Evolutionary conservation across 2,329 filamentous ascomycete species (phyloP).

Genomic region (Hawksworthiomyces lignivorus): DNA sequence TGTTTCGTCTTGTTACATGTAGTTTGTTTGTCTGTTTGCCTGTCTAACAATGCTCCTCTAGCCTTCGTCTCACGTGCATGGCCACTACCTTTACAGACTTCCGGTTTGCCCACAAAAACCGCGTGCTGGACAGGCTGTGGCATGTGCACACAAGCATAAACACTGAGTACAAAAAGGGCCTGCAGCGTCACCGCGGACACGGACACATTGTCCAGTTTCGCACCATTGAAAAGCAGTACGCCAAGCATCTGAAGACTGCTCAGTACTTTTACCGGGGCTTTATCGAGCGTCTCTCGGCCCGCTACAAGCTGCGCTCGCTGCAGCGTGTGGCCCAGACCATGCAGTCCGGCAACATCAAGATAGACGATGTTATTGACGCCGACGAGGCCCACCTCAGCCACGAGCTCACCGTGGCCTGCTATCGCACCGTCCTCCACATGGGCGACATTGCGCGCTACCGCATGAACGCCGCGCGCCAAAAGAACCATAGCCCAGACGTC

Average conservation of each 20-base stretch:
- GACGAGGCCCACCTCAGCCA: constrained; percentile 43
- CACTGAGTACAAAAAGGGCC: constrained; percentile 63
- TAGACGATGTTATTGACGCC: constrained; percentile 35
- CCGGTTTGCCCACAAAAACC: constrained; percentile 52
- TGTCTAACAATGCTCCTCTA: constrained; percentile 24
- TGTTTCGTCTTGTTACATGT: too few species aligned
- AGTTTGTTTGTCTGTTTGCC: too few species aligned
- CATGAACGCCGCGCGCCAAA: constrained; percentile 57
- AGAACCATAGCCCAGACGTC: constrained; percentile 67
- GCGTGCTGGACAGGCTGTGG: constrained; percentile 70
- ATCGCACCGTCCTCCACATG: constrained; percentile 75
- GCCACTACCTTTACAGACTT: constrained; percentile 66
- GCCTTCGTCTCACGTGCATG: constrained; percentile 65
- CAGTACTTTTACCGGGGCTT: constrained; percentile 85
- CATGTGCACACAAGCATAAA: constrained; percentile 70
- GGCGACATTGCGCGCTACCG: constrained; percentile 89
- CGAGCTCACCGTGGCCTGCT: constrained; percentile 65
- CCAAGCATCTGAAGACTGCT: constrained; percentile 77
- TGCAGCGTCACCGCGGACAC: constrained; percentile 47
- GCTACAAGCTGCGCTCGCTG: constrained; percentile 39
- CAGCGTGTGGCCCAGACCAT: constrained; percentile 35
- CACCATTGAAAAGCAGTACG: constrained; percentile 74
- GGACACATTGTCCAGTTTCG: constrained; percentile 56
- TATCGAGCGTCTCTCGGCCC: constrained; percentile 65
- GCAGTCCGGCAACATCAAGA: constrained; percentile 32